Base-by-base conservation (phyloP, 2,329 filamentous ascomycete species). In the Reticulascus tulasneorum region DNA sequence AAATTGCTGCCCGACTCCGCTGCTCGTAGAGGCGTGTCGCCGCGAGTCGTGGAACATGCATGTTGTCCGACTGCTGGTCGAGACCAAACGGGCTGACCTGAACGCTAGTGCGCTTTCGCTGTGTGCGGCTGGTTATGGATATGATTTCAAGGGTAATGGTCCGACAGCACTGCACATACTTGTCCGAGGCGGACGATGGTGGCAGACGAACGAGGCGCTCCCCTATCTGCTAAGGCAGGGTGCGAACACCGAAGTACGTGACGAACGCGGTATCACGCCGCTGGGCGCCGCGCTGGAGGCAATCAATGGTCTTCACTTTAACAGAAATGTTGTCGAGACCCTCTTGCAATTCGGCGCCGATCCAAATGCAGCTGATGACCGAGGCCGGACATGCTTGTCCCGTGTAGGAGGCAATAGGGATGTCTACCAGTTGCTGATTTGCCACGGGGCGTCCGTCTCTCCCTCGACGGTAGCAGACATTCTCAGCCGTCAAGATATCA, bases 41-140 rank as follows among this genome's bases (percentile, higher is more conserved):
- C 44, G 54, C 18, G 35, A 50, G 4, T 36, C 57, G 10, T 60
- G 60, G 7, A 63, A 64, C 35, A 55, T 64, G 42, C 47, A 54
- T 4, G 51, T 62, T 6, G 44, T 64, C 1, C 51, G 52, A n/a
- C 28, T 61, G 5, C 40, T 66, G 9, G 54, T 64, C 2, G 54
- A 60, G 17, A 52, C 50, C 15, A 52, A 55, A 10, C 37, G 42
- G 2, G 53, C 57, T 11, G 48, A 62, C 38, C 29, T 64, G 10
- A 50, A 61, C 23, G 49, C 22, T 21, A 8, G 28, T 21, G 16
- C n/a, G 9, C 17, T n/a, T 9, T 20, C 28, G 16, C 18, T 18
- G n/a, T 18, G 12, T 11, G 16, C 27, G 7, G 3, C 20, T 12
- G 27, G 12, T 10, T 15, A 16, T 12, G n/a, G 27, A 19, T 19